These are phyloP conservation scores for Acidiella bohemica DNA, from an alignment of 495 filamentous ascomycete species.

Conservation along the genomic window DNA sequence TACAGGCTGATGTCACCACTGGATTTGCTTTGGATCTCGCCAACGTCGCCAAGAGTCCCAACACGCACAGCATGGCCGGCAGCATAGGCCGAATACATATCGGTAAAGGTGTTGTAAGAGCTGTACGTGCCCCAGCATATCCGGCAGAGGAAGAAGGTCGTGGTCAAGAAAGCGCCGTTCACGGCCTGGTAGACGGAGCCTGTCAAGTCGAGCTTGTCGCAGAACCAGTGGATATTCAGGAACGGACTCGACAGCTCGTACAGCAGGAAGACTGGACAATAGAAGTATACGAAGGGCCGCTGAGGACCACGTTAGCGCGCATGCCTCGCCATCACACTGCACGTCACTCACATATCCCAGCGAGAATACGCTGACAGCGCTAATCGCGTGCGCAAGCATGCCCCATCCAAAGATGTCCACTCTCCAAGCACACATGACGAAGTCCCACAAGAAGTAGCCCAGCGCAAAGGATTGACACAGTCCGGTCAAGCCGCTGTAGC, in stretches of 20 bases:
- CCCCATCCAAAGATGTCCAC: constrained; percentile 75
- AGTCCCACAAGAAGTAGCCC: constrained; percentile 95
- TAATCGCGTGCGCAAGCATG: constrained; percentile 77
- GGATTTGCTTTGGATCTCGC: neutral
- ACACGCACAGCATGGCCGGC: constrained; percentile 7
- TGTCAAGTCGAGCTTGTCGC: constrained; percentile 91
- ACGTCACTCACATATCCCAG: constrained; percentile 73
- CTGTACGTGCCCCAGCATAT: constrained; percentile 86
- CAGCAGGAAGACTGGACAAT: constrained; percentile 80
- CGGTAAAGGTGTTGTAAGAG: constrained; percentile 58
- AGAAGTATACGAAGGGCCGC: constrained; percentile 91
- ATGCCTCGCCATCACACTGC: neutral
- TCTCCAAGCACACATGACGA: constrained; percentile 58
- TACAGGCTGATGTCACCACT: constrained; percentile 3
- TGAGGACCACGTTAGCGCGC: constrained; percentile 25
- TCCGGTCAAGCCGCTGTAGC: constrained; percentile 70
- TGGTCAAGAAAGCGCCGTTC: constrained; percentile 64
- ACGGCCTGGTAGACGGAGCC: constrained; percentile 69
- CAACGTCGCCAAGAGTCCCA: too few relatives aligned
- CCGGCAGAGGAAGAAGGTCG: constrained; percentile 75
- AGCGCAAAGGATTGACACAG: constrained; percentile 72
- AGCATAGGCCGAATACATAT: constrained; percentile 52
- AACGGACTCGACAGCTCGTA: constrained; percentile 94
- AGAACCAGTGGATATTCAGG: constrained; percentile 98
- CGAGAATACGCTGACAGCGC: constrained; percentile 71